Evolutionary conservation across 2,329 filamentous ascomycete species (phyloP), one percentile per base, ranked within the genome.

Genomic region (Alternaria arborescens): DNA sequence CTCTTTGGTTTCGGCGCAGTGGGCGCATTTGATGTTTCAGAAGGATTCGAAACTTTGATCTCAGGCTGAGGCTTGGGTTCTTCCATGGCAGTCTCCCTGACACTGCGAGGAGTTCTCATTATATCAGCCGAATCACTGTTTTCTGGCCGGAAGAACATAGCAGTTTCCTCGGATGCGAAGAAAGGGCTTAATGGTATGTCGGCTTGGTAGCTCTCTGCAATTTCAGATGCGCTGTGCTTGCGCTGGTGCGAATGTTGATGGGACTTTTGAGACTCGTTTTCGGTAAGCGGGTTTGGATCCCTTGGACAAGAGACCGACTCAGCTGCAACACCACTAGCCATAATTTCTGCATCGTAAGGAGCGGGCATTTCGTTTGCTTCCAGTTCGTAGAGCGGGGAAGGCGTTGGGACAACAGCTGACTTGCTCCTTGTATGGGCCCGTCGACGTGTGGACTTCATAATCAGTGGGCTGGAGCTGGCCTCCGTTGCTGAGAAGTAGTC

Each of bases 401-500:
- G 60, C 3, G 47, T 30, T 14, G 71, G 68, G 26, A 68, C 54
- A 12, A 64, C 48, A 22, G 70, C 64, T 12, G 75, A 78, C 59
- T 73, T 73, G 62, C 72, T 76, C 51, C 71, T 70, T 3, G 47
- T 47, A 36, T 77, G 73, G 14, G 66, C 62, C 26, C 65, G 64
- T 32, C 63, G 66, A 16, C 60, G 62, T 20, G 62, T 63, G 22
- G 60, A 46, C 55, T 72, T 71, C 65, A 66, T 63, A 58, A 63
- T 67, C 53, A 71, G 50, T 1, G 71, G 67, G 24, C 69, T 73
- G 24, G 65, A 56, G 18, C 26, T 51, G 12, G 55, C 50, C 12
- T 71, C 72, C 26, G 67, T 42, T 6, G 58, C 60, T 16, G 70
- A 67, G 44, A 77, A 78, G 56, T 79, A 77, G 28, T 77, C 76